Conservation (phyloP, 2,329 filamentous ascomycete species). For the Curvularia sp. region DNA sequence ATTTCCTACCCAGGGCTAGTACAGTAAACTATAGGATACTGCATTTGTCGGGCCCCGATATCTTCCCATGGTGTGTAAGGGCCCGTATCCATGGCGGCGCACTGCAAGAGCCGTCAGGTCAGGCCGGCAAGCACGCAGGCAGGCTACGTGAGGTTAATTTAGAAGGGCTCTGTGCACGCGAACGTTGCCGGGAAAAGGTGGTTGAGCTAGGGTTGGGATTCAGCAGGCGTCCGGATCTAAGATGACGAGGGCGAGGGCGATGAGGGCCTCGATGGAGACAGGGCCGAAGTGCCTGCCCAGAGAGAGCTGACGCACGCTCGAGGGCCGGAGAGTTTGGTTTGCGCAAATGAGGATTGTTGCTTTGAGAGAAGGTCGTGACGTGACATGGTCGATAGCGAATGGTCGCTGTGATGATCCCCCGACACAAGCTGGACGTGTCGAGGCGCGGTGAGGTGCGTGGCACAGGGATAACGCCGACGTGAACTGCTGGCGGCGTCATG, state of each 20-base stretch:
- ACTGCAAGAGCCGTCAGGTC: constrained; percentile 24
- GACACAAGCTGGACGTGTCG: constrained; percentile 17
- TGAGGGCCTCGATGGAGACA: constrained; percentile 30
- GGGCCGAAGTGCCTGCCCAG: constrained; percentile 33
- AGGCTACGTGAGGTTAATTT: constrained; percentile 35
- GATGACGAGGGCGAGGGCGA: constrained; percentile 29
- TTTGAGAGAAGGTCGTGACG: constrained; percentile 15
- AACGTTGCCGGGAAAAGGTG: constrained; percentile 36
- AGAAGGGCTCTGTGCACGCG: constrained; percentile 39
- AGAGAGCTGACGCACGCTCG: constrained; percentile 30
- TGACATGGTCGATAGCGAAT: constrained; percentile 17
- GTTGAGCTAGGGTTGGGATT: constrained; percentile 33
- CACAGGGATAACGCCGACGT: constrained; percentile 35
- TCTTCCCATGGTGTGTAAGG: constrained; percentile 21
- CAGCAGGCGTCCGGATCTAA: constrained; percentile 30
- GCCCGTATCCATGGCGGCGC: constrained; percentile 22
- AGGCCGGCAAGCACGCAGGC: neutral
- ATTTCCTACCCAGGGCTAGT: neutral
- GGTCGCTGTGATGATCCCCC: constrained; percentile 18
- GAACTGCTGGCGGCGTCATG: constrained; percentile 32
- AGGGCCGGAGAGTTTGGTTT: constrained; percentile 18
- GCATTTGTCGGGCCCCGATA: neutral
- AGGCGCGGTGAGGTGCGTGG: constrained; percentile 9
- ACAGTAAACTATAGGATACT: neutral
- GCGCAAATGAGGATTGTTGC: constrained; percentile 19